Conservation (phyloP, 495 filamentous ascomycete species). For the Tetracladium marchalianum region DNA sequence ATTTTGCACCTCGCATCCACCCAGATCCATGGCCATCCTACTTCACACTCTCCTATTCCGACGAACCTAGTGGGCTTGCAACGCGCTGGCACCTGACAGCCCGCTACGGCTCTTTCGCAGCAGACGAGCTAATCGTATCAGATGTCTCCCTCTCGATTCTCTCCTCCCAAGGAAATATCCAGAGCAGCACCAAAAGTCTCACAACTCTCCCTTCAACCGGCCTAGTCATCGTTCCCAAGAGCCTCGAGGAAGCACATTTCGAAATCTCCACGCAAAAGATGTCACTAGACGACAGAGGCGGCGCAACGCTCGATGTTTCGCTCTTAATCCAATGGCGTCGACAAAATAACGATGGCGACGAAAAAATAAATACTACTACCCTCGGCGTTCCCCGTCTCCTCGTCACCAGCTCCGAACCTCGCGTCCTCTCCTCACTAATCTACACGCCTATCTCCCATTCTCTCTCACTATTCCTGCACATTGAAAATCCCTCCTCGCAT, state of each 20-base stretch:
- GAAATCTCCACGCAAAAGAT: slow-evolving; percentile 59
- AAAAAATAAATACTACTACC: slow-evolving; percentile 41
- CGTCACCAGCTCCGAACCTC: slow-evolving; percentile 73
- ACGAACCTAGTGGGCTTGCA: slow-evolving; percentile 45
- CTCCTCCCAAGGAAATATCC: slow-evolving; percentile 40
- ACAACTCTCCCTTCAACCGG: slow-evolving; percentile 16
- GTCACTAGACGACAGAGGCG: slow-evolving; percentile 68
- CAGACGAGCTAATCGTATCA: slow-evolving; percentile 58
- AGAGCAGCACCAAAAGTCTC: slow-evolving; percentile 25
- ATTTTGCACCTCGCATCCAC: slow-evolving; percentile 69
- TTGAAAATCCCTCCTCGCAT: slow-evolving; percentile 92
- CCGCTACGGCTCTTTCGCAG: slow-evolving; percentile 61
- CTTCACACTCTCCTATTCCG: slow-evolving; percentile 47
- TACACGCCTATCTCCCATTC: slow-evolving; percentile 25
- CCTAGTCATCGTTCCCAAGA: slow-evolving; percentile 19
- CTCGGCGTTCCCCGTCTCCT: slow-evolving; percentile 70
- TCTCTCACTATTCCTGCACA: slow-evolving; percentile 23
- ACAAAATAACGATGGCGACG: slow-evolving; percentile 13
- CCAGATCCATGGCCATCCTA: slow-evolving; percentile 75
- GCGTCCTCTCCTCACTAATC: slow-evolving; percentile 62
- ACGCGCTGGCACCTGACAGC: slow-evolving; percentile 75
- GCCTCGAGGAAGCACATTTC: slow-evolving; percentile 56
- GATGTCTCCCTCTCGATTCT: slow-evolving; percentile 49
- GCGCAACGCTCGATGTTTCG: slow-evolving; percentile 61
- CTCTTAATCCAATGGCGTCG: slow-evolving; percentile 72